Percentiles rank a stretch among this genome's conserved stretches.
Conservation (phyloP, 1,284 basidiomycete species). For the Paramarasmius palmivorus region DNA sequence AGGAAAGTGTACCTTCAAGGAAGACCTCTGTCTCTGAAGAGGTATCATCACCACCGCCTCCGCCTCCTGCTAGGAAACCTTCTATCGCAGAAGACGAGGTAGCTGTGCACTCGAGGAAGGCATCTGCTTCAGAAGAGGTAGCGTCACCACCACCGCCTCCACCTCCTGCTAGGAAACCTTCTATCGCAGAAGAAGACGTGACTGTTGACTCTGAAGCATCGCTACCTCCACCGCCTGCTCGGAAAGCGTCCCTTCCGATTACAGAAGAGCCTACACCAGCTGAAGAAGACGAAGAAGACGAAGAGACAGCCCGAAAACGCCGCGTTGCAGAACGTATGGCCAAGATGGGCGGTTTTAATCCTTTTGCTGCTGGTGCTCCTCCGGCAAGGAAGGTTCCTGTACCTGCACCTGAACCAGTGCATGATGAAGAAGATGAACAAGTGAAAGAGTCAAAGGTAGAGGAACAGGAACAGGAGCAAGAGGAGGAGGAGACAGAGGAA, state of each 20-base stretch:
- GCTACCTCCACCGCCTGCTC: too few relatives aligned
- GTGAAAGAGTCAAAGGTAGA: not conserved
- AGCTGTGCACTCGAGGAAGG: too few relatives aligned
- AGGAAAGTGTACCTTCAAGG: too few relatives aligned
- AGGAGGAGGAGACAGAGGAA: conserved; percentile 21
- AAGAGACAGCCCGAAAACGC: conserved; percentile 51
- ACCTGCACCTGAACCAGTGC: conserved; percentile 7
- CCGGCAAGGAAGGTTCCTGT: conserved; percentile 27
- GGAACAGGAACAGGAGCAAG: conserved; percentile 19
- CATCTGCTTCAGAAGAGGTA: too few relatives aligned
- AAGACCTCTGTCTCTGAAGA: too few relatives aligned
- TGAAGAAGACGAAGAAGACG: conserved; percentile 34
- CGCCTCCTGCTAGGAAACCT: not conserved
- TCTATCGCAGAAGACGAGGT: too few relatives aligned
- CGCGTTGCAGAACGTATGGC: conserved; percentile 58
- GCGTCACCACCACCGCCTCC: not conserved
- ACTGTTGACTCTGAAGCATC: too few relatives aligned
- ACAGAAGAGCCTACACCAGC: conserved; percentile 1
- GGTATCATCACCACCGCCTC: not conserved
- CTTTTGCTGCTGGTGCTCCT: conserved; percentile 46
- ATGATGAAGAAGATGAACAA: too few relatives aligned
- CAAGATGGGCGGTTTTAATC: conserved; percentile 68
- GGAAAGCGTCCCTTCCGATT: too few relatives aligned
- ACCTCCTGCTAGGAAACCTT: not conserved
- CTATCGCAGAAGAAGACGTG: too few relatives aligned